These are phyloP conservation scores for Colletotrichum abscissum DNA, from an alignment of 2,329 filamentous ascomycete species.

Conservation along the genomic window DNA sequence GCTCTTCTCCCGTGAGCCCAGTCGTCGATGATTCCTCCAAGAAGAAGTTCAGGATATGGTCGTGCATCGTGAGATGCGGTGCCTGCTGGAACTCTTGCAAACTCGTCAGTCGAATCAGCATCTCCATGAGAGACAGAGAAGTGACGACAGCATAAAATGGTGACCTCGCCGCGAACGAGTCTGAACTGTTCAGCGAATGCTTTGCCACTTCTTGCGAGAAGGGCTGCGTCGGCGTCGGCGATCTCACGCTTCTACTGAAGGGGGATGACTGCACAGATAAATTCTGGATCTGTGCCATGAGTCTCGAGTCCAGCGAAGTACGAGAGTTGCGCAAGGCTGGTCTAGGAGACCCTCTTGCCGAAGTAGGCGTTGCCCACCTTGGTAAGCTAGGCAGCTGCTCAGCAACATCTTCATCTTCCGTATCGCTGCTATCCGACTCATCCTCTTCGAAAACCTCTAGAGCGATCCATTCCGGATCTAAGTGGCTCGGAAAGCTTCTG, in stretches of 20 bases:
- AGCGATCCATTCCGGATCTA: slow-evolving; percentile 92
- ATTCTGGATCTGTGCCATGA: slow-evolving; percentile 54
- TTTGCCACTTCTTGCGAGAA: slow-evolving; percentile 23
- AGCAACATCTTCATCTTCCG: slow-evolving; percentile 53
- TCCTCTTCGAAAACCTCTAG: slow-evolving; percentile 84
- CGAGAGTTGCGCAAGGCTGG: slow-evolving; percentile 34
- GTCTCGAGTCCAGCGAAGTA: slow-evolving; percentile 48
- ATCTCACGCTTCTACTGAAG: slow-evolving; percentile 14
- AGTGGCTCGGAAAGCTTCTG: slow-evolving; percentile 75
- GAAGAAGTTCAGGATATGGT: slow-evolving; percentile 91
- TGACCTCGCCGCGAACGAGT: slow-evolving; percentile 53
- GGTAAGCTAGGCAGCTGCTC: slow-evolving; percentile 37
- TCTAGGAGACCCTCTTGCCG: slow-evolving; percentile 1
- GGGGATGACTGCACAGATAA: slow-evolving; percentile 47
- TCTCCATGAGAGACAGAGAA: slow-evolving; percentile 83
- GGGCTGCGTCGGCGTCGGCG: background rate
- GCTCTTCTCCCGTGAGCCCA: slow-evolving; percentile 58
- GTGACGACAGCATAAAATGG: slow-evolving; percentile 64
- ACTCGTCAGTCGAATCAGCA: slow-evolving; percentile 85
- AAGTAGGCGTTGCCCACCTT: background rate
- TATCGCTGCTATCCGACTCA: slow-evolving; percentile 45
- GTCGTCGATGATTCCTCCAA: slow-evolving; percentile 71
- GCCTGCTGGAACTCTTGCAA: slow-evolving; percentile 93
- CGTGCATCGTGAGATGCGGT: slow-evolving; percentile 88
- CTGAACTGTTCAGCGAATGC: slow-evolving; percentile 33